phyloP scores from a whole-genome alignment of 2,329 filamentous ascomycete species.

The Chaetomium sp. region DNA sequence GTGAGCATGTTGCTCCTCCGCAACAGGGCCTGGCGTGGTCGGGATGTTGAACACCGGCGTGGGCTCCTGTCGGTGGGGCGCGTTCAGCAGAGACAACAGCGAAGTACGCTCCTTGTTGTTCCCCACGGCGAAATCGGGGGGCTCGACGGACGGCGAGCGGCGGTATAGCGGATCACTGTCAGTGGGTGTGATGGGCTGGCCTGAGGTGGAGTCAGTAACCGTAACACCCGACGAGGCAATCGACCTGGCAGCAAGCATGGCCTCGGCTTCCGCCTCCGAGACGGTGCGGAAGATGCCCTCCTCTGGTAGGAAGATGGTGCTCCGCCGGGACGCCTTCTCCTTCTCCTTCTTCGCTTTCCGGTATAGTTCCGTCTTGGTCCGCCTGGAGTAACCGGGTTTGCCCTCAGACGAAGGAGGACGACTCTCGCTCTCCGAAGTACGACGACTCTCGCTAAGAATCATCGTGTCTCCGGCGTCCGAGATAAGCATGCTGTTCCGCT shows the following conservation, averaged over 20 bases:
- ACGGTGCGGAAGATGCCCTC: constrained; percentile 59
- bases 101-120: constrained; percentile 49
- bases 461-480: constrained; percentile 37
- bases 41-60: constrained; percentile 35
- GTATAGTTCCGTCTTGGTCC: constrained; percentile 28
- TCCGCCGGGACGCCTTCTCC: constrained; percentile 37
- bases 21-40: constrained; percentile 33
- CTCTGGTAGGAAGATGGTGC: constrained; percentile 53
- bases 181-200: constrained; percentile 29
- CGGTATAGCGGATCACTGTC: constrained; percentile 40
- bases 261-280: constrained; percentile 46
- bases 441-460: constrained; percentile 35
- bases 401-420: constrained; percentile 15
- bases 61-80: constrained; percentile 38
- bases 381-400: constrained; percentile 21
- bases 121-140: constrained; percentile 49
- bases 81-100: constrained; percentile 55
- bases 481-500: constrained; percentile 30
- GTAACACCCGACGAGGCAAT: constrained; percentile 1
- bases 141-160: constrained; percentile 56
- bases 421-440: constrained; percentile 27
- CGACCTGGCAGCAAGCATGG: constrained; percentile 29
- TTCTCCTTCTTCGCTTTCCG: constrained; percentile 25
- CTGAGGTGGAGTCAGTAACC: constrained; percentile 8
- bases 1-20: constrained; percentile 12